Percentiles rank a stretch among this genome's conserved stretches.
Conservation (phyloP, 2,329 filamentous ascomycete genomes). For the Thielaviopsis punctulata region DNA sequence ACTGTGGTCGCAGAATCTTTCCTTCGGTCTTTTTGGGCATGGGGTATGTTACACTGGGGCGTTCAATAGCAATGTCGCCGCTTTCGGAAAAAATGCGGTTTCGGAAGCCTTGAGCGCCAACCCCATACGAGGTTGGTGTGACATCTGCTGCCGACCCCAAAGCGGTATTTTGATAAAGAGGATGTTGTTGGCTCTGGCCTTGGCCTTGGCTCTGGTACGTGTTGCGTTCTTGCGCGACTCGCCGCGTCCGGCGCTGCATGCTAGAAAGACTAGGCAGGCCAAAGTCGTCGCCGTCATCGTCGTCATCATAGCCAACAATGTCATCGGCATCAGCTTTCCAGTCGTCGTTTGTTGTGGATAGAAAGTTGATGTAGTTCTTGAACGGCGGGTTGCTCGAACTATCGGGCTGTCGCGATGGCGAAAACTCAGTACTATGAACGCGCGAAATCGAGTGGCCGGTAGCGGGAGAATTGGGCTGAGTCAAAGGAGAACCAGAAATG, state of each 20-base stretch:
- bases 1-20: conserved; percentile 91
- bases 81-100: conserved; percentile 60
- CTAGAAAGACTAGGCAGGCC: conserved; percentile 82
- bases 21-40: conserved; percentile 78
- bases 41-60: conserved; percentile 67
- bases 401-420: conserved; percentile 32
- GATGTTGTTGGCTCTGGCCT: background rate
- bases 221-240: conserved; percentile 18
- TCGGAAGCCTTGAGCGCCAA: conserved; percentile 20
- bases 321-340: conserved; percentile 67
- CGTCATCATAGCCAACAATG: conserved; percentile 60
- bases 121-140: background rate
- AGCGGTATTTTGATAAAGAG: background rate
- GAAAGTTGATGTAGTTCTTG: conserved; percentile 62
- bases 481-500: conserved; percentile 40
- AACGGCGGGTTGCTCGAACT: conserved; percentile 45
- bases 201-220: background rate
- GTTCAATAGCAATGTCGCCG: conserved; percentile 84
- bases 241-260: conserved; percentile 58
- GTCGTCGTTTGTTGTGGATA: conserved; percentile 66
- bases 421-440: conserved; percentile 27
- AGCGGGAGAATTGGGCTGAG: conserved; percentile 62
- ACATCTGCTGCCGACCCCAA: background rate
- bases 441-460: conserved; percentile 27
- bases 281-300: conserved; percentile 89